Conservation (phyloP, 768 basidiomycete species). For the Jaapia argillacea region DNA sequence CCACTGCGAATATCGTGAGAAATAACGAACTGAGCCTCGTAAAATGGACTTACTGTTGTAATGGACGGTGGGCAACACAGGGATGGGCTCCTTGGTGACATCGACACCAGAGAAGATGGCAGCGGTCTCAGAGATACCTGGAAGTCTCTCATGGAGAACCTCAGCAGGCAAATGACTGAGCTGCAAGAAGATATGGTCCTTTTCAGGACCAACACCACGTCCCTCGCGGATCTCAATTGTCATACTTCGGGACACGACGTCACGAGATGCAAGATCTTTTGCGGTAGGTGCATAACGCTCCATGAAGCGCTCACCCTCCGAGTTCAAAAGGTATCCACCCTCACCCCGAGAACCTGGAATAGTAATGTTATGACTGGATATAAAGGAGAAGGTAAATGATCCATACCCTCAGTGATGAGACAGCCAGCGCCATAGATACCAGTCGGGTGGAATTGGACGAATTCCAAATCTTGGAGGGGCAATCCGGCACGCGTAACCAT, state of each 20-base stretch:
- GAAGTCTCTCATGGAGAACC: conserved; percentile 90
- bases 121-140: conserved; percentile 99
- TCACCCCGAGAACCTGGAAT: conserved; percentile 89
- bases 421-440: conserved; percentile 99
- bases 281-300: conserved; percentile 99
- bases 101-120: conserved; percentile 98
- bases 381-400: background rate
- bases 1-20: conserved; percentile 49
- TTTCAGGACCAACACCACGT: conserved; percentile 96
- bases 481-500: conserved; percentile 97
- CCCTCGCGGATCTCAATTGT: conserved; percentile 98
- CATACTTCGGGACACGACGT: conserved; percentile 99
- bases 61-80: conserved; percentile 95
- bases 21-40: background rate
- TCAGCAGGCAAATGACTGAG: conserved; percentile 95
- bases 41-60: conserved; percentile 76
- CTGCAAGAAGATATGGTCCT: conserved; percentile 95
- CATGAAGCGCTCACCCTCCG: conserved; percentile 99
- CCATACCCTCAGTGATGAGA: conserved; percentile 90
- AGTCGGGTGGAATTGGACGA: conserved; percentile 99
- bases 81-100: conserved; percentile 99
- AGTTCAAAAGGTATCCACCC: conserved; percentile 96
- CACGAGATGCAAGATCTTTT: conserved; percentile 98
- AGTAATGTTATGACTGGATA: conserved; percentile 2
- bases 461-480: conserved; percentile 94